phyloP scores from a whole-genome alignment of 2,329 filamentous ascomycete species.

The Fusarium multiceps region DNA sequence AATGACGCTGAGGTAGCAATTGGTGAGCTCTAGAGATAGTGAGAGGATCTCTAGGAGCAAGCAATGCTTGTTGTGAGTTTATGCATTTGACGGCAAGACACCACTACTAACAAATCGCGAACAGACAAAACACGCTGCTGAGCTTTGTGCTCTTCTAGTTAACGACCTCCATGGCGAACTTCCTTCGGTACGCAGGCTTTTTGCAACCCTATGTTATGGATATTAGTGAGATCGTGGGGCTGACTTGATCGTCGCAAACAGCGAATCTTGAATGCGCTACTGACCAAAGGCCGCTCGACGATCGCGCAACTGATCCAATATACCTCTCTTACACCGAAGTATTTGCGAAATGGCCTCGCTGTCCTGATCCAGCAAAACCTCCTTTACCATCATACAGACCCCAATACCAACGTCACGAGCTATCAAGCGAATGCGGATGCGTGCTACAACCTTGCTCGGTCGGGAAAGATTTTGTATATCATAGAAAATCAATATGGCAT shows the following conservation, averaged over 20 bases:
- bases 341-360: constrained; percentile 83
- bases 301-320: constrained; percentile 75
- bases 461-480: constrained; percentile 82
- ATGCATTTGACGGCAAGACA: constrained; percentile 34
- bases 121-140: constrained; percentile 78
- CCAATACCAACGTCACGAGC: constrained; percentile 71
- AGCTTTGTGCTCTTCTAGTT: constrained; percentile 91
- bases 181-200: constrained; percentile 76
- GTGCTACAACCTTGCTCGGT: constrained; percentile 84
- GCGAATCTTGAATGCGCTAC: constrained; percentile 85
- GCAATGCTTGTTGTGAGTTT: constrained; percentile 65
- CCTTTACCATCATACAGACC: constrained; percentile 76
- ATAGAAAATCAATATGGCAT: constrained; percentile 79
- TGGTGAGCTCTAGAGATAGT: constrained; percentile 81
- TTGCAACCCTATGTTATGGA: constrained; percentile 21
- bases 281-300: constrained; percentile 81
- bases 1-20: constrained; percentile 77
- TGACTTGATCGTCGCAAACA: constrained; percentile 55
- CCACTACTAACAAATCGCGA: constrained; percentile 38
- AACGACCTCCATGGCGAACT: constrained; percentile 92
- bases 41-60: constrained; percentile 81
- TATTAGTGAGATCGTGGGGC: constrained; percentile 39
- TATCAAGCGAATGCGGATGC: constrained; percentile 87
- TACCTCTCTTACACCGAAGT: constrained; percentile 77
- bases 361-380: constrained; percentile 91